Base-by-base conservation (phyloP, 495 filamentous ascomycete species). In the Penicillium roqueforti region DNA sequence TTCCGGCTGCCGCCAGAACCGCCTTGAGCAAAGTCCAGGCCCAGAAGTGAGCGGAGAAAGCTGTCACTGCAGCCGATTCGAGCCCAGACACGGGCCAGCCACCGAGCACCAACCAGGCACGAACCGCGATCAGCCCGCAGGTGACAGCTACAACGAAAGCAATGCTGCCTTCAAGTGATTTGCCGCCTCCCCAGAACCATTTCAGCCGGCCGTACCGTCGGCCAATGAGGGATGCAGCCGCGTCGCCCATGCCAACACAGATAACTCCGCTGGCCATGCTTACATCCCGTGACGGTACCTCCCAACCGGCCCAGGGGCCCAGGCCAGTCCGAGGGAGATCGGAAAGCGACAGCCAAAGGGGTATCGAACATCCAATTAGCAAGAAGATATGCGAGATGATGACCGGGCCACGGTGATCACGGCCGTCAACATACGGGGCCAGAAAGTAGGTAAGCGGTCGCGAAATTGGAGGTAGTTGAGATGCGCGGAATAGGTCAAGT, bases 171-270 rank as follows among this genome's bases (percentile, higher is more conserved):
- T 97, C 92, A 2, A 98, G 73, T 47, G 90, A 96, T 72, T 97
- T 99, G 3, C 91, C 93, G 13, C 93, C 93, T 25, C 88, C 87
- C 93, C 93, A 99, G 41, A 91, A 80, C 93, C 93, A 99, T 77
- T 96, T 96, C 11, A 80, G 78, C 19, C 81, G 81, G 14, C 93
- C 95, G 67, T 84, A 92, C 9, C 92, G 80, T n/a, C 95, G 76
- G 5, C 93, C 95, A 25, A 97, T 82, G 2, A 99, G 74, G 3
- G 87, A 92, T n/a, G 93, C 93, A 1, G 92, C 93, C 0, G 93
- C 91, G 68, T 99, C 93, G 13, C 93, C 93, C 69, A 98, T 82
- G 3, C 93, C 93, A 20, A 98, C 93, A 64, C 92, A 97, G 4
- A 97, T 80, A 2, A 97, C 86, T 2, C 93, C 93, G 36, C 86